These are phyloP conservation scores for Collybia sp. DNA, from an alignment of 768 basidiomycete genomes.

Conservation along the genomic window DNA sequence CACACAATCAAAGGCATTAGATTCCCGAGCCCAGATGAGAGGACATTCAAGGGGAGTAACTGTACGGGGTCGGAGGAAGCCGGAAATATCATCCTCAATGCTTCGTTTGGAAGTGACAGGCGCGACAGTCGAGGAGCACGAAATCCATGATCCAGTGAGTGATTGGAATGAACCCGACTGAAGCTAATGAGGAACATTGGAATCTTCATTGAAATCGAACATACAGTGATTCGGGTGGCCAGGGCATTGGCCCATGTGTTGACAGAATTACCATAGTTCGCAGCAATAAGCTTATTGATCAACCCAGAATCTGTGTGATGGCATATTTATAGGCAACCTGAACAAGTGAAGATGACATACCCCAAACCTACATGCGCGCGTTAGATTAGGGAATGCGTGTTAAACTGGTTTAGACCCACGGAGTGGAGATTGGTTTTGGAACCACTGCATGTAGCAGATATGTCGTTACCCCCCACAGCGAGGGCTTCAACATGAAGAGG, in stretches of 20 bases:
- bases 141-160: slow-evolving; percentile 28
- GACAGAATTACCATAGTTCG: slow-evolving; percentile 28
- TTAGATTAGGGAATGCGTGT: background rate
- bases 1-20: slow-evolving; percentile 42
- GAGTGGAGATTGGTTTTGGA: slow-evolving; percentile 38
- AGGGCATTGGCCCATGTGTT: slow-evolving; percentile 35
- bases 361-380: slow-evolving; percentile 25
- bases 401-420: slow-evolving; percentile 14
- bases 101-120: slow-evolving; percentile 15
- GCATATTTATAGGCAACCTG: no score
- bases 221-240: slow-evolving; percentile 34
- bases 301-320: slow-evolving; percentile 30
- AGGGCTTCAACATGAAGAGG: slow-evolving; percentile 44
- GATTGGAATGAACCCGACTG: slow-evolving; percentile 29
- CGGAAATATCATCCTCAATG: slow-evolving; percentile 26
- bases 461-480: slow-evolving; percentile 39
- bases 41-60: slow-evolving; percentile 41
- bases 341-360: slow-evolving; percentile 12
- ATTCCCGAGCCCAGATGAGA: slow-evolving; percentile 41
- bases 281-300: slow-evolving; percentile 28
- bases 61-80: slow-evolving; percentile 19
- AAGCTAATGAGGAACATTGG: background rate
- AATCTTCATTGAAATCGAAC: background rate
- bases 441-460: slow-evolving; percentile 34
- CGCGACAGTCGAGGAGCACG: slow-evolving; percentile 32